Conservation (phyloP, 192 early-diverging fungal genomes). For the Phycomyces blakesleeanus region DNA sequence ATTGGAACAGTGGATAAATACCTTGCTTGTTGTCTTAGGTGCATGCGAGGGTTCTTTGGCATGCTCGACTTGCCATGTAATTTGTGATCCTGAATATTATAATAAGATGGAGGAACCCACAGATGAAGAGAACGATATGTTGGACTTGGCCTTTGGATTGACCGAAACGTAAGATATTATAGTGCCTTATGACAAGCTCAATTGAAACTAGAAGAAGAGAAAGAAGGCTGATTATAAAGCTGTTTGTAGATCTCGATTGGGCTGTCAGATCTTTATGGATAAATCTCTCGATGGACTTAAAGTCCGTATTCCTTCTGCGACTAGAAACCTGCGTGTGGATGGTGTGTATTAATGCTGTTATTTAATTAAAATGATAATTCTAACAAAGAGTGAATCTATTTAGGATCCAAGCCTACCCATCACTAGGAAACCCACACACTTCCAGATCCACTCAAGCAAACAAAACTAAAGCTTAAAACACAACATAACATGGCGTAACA, state of each 20-base stretch:
- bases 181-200: too few species aligned
- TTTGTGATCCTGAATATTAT: constrained; percentile 77
- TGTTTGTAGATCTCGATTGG: constrained; percentile 72
- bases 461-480: too few species aligned
- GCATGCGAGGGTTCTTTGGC: constrained; percentile 96
- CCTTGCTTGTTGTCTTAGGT: constrained; percentile 50
- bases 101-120: constrained; percentile 86
- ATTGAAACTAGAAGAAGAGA: not conserved
- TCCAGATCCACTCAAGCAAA: too few species aligned
- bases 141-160: constrained; percentile 94
- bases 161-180: constrained; percentile 80
- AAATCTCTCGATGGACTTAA: constrained; percentile 86
- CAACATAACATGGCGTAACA: too few species aligned
- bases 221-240: not conserved
- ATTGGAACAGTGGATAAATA: not conserved
- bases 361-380: too few species aligned
- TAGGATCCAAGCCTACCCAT: not conserved
- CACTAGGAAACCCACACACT: too few species aligned
- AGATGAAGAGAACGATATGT: constrained; percentile 98
- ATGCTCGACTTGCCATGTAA: constrained; percentile 94
- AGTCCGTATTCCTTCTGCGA: constrained; percentile 85
- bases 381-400: too few species aligned
- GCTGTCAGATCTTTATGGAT: constrained; percentile 86
- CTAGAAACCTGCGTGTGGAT: constrained; percentile 85
- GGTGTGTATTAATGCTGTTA: constrained; percentile 35